A percentile compares a stretch with the other conserved stretches of the same genome.
Conservation (phyloP, 805 yeast genomes). For the Wickerhamomyces queroliae region DNA sequence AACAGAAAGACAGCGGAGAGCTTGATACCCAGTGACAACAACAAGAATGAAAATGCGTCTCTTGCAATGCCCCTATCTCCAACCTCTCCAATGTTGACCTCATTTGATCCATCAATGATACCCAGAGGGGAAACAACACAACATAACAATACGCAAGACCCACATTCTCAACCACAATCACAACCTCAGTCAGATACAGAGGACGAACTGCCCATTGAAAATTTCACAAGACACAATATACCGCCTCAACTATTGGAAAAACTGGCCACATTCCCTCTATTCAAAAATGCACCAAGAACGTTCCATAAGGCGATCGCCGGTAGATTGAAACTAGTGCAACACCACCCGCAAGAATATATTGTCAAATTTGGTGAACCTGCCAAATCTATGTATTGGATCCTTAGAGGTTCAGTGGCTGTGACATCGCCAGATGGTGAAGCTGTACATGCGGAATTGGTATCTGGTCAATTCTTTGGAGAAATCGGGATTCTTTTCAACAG, state of each 20-base stretch:
- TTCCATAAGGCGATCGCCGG: slow-evolving; percentile 57
- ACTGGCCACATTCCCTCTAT: slow-evolving; percentile 55
- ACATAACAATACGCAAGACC: background rate
- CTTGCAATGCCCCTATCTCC: too few species aligned
- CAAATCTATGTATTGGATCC: slow-evolving; percentile 73
- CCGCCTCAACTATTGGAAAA: slow-evolving; percentile 53
- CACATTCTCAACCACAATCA: background rate
- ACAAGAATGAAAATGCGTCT: too few species aligned
- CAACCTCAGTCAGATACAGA: background rate
- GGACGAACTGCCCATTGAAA: background rate
- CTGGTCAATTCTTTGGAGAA: slow-evolving; percentile 75
- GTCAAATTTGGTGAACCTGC: slow-evolving; percentile 70
- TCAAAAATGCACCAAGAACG: slow-evolving; percentile 59
- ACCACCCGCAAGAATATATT: slow-evolving; percentile 63
- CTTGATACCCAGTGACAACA: background rate
- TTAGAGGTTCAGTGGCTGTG: slow-evolving; percentile 72
- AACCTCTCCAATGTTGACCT: too few species aligned
- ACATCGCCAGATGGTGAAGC: slow-evolving; percentile 76
- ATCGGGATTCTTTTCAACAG: slow-evolving; percentile 71
- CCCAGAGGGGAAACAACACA: background rate
- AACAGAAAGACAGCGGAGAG: background rate
- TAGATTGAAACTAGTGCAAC: slow-evolving; percentile 51
- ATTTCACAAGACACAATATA: slow-evolving; percentile 13
- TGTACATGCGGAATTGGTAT: slow-evolving; percentile 59
- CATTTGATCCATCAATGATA: background rate